A percentile compares a stretch with the other conserved stretches of the same genome.
Conservation (phyloP, 257 asterid genomes). For the Ballota nigra region DNA sequence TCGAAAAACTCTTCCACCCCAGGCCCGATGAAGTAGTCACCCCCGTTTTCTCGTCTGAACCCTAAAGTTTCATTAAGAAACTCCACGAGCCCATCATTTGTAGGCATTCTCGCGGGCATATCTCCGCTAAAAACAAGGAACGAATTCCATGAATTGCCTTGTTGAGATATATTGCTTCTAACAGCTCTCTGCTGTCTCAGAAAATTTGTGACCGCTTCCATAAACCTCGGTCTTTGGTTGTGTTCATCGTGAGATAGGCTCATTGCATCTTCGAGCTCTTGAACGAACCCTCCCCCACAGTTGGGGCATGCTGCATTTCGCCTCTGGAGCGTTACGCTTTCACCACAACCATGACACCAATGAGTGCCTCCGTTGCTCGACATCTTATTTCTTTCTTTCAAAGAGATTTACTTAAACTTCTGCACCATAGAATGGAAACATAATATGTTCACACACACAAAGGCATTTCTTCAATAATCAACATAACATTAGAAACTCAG, state of each 20-base stretch:
- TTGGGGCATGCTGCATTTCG: slow-evolving; percentile 44
- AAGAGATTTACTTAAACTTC: not conserved
- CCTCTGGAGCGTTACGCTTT: slow-evolving; percentile 44
- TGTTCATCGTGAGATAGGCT: slow-evolving; percentile 31
- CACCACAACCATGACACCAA: slow-evolving; percentile 83
- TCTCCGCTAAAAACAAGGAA: slow-evolving; percentile 81
- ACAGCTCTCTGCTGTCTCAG: slow-evolving; percentile 55
- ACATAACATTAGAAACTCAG: not conserved
- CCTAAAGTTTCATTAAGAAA: slow-evolving; percentile 78
- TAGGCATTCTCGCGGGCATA: slow-evolving; percentile 60
- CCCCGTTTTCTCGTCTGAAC: slow-evolving; percentile 68
- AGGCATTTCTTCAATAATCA: not conserved
- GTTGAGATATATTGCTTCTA: slow-evolving; percentile 31
- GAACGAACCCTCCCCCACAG: slow-evolving; percentile 68
- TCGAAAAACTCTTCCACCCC: slow-evolving; percentile 85
- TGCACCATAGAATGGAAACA: not conserved
- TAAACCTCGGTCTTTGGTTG: slow-evolving; percentile 59
- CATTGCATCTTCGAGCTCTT: slow-evolving; percentile 55
- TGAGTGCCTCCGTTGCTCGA: slow-evolving; percentile 61
- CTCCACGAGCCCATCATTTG: slow-evolving; percentile 61
- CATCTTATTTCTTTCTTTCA: slow-evolving; percentile 39
- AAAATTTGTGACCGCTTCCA: slow-evolving; percentile 65
- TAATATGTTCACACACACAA: not conserved
- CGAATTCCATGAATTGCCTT: slow-evolving; percentile 59
- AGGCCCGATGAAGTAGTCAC: slow-evolving; percentile 79